A percentile compares a stretch with the other conserved stretches of the same genome.
Evolutionary conservation across 2,329 filamentous ascomycete genomes (phyloP).

Genomic region (Alternaria infectoria): DNA sequence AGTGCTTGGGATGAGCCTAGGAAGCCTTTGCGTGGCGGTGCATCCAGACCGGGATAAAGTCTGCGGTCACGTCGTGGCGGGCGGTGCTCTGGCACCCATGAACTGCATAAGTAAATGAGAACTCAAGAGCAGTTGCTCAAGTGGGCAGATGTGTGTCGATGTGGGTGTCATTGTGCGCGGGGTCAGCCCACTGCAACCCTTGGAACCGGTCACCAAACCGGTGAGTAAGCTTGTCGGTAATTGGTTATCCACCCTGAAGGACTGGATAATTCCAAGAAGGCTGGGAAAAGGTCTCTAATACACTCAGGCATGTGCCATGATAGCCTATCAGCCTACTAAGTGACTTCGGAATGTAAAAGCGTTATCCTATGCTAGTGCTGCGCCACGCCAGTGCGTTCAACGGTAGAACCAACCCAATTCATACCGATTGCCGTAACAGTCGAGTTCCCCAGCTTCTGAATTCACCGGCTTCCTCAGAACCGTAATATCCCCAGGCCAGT

Average conservation of each 20-base stretch:
- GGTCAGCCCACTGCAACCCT: not conserved
- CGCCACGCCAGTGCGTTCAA: constrained; percentile 32
- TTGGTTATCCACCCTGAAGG: constrained; percentile 3
- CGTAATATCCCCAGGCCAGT: constrained; percentile 66
- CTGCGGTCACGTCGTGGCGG: not conserved
- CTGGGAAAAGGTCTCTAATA: not conserved
- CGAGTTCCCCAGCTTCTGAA: constrained; percentile 50
- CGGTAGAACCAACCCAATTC: constrained; percentile 61
- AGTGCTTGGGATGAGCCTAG: not conserved
- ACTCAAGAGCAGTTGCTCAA: not conserved
- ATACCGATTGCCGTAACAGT: constrained; percentile 62
- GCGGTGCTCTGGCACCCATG: not conserved
- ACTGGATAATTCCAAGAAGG: not conserved
- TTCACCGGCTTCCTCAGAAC: constrained; percentile 57
- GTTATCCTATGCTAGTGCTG: not conserved
- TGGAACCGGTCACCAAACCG: constrained; percentile 14
- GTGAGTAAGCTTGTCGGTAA: constrained; percentile 11
- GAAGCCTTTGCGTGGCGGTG: not conserved
- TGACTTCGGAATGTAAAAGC: not conserved
- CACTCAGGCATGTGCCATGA: not conserved
- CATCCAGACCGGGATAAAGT: not conserved
- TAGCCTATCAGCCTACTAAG: not conserved
- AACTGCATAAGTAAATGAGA: not conserved
- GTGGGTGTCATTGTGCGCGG: constrained; percentile 7
- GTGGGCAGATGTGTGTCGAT: not conserved